A percentile compares a stretch with the other conserved stretches of the same genome.
phyloP scores from a whole-genome alignment of 345 rosid genomes.

The Dipteronia sinensis region DNA sequence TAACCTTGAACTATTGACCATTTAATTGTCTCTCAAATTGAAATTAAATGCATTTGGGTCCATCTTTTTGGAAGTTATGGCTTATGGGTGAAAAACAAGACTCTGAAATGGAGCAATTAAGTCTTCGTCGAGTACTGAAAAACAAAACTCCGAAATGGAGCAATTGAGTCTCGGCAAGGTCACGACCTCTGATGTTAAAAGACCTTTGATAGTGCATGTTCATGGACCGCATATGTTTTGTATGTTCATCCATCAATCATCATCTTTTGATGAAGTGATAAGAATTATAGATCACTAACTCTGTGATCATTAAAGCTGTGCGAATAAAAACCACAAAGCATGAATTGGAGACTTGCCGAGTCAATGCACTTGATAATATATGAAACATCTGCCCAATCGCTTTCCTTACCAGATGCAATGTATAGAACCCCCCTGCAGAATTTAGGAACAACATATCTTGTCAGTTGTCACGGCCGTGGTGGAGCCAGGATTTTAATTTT shows the following conservation, averaged over 20 bases:
- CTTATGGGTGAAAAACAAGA: too few species aligned
- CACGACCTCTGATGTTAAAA: too few species aligned
- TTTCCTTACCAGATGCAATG: conserved; percentile 4
- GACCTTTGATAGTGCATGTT: too few species aligned
- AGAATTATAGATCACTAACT: background rate
- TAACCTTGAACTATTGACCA: too few species aligned
- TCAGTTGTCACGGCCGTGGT: too few species aligned
- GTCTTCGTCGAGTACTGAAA: too few species aligned
- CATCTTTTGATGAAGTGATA: background rate
- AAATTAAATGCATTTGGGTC: background rate
- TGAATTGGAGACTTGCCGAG: background rate
- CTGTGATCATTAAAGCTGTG: background rate
- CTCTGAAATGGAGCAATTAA: too few species aligned
- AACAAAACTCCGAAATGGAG: too few species aligned
- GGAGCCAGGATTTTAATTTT: too few species aligned
- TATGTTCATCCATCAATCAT: background rate
- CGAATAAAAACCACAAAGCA: background rate
- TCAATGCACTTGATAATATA: background rate
- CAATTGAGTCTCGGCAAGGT: too few species aligned
- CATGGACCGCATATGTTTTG: background rate
- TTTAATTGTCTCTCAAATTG: too few species aligned
- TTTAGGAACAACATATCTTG: background rate
- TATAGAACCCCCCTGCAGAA: background rate
- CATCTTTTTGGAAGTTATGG: too few species aligned
- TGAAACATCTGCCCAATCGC: background rate